Conservation (phyloP, 139 green algal species). For the Micractinium sp. region DNA sequence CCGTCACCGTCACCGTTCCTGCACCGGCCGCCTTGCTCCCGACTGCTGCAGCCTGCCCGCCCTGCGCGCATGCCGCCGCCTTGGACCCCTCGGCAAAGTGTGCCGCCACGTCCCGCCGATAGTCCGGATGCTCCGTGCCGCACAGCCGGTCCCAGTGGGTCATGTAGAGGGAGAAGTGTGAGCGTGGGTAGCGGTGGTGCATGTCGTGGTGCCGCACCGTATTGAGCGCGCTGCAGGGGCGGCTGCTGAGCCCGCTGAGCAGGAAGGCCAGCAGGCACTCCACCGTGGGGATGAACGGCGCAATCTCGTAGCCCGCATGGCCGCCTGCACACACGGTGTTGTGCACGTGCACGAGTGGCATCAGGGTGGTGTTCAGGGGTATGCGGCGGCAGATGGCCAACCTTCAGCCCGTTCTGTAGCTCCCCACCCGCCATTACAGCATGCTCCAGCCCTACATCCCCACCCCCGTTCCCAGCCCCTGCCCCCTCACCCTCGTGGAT, state of each 20-base stretch:
- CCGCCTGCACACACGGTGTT: constrained; percentile 58
- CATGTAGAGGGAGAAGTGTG: constrained; percentile 92
- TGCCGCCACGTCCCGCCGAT: constrained; percentile 46
- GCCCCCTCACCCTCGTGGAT: constrained; percentile 78
- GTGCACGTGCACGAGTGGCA: neutral
- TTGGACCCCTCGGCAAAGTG: neutral
- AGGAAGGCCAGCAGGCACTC: constrained; percentile 41
- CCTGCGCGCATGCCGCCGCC: neutral
- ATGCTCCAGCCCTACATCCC: neutral
- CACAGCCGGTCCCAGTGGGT: constrained; percentile 88
- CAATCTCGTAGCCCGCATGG: constrained; percentile 88
- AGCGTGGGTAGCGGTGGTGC: constrained; percentile 83
- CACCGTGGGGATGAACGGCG: constrained; percentile 82
- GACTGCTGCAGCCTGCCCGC: neutral
- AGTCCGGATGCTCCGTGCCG: constrained; percentile 75
- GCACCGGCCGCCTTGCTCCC: neutral
- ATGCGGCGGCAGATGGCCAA: too few species aligned
- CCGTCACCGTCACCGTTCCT: neutral
- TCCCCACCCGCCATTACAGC: too few species aligned
- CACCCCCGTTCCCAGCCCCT: neutral
- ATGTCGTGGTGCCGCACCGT: constrained; percentile 89
- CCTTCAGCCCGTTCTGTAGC: too few species aligned
- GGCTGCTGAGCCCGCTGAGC: neutral
- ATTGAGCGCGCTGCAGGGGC: constrained; percentile 65
- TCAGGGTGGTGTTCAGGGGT: too few species aligned